A percentile compares a stretch with the other conserved stretches of the same genome.
These are phyloP conservation scores for Neoarthrinium moseri DNA, from an alignment of 2,329 filamentous ascomycete genomes.

Conservation along the genomic window DNA sequence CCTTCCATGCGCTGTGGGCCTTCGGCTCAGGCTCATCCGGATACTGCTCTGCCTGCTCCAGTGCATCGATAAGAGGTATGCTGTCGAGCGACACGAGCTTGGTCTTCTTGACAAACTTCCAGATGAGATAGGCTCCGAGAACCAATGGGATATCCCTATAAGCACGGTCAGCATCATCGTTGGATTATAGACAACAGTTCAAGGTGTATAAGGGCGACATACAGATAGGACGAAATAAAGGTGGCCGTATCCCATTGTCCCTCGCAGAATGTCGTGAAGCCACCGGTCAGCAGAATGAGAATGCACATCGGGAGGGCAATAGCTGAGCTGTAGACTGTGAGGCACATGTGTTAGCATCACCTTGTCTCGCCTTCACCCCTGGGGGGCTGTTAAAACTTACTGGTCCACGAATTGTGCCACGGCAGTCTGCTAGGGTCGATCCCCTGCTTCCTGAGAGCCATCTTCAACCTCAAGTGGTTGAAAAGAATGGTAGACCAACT, in stretches of 20 bases:
- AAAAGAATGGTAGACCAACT: constrained; percentile 61
- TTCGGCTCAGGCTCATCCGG: constrained; percentile 27
- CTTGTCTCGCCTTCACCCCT: too few relatives aligned
- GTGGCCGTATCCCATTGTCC: constrained; percentile 56
- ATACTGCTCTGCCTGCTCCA: constrained; percentile 43
- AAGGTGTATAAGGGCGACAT: constrained; percentile 12
- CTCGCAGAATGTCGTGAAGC: constrained; percentile 61
- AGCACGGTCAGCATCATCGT: constrained; percentile 5
- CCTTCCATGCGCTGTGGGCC: constrained; percentile 24
- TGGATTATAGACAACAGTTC: background rate
- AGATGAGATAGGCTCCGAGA: constrained; percentile 53
- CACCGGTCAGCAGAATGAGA: constrained; percentile 67
- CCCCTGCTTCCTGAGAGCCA: constrained; percentile 53
- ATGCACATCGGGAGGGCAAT: constrained; percentile 58
- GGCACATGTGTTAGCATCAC: background rate
- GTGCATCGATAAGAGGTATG: constrained; percentile 51
- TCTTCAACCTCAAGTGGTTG: constrained; percentile 57
- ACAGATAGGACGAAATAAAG: constrained; percentile 65
- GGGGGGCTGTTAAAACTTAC: constrained; percentile 37
- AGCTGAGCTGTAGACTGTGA: constrained; percentile 58
- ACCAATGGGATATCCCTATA: constrained; percentile 60
- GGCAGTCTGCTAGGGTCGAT: constrained; percentile 51
- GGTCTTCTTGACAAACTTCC: constrained; percentile 66
- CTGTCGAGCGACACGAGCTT: constrained; percentile 48
- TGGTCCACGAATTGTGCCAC: constrained; percentile 63